Base-by-base conservation (phyloP, 2,329 filamentous ascomycete species). In the Leptographium radiaticola region DNA sequence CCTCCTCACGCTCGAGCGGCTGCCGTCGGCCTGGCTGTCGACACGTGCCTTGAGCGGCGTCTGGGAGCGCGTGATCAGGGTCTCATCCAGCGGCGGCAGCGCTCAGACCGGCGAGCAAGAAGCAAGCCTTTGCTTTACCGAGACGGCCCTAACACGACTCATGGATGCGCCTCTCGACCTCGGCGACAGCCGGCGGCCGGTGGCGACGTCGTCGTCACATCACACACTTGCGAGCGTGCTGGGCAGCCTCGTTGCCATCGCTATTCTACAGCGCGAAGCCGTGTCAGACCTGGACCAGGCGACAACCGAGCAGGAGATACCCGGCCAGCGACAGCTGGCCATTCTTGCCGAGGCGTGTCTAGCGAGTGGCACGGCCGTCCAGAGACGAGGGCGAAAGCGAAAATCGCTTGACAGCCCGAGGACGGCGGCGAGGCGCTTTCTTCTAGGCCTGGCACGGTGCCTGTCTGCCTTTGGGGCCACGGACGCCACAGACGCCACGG, bases 11-110 rank as follows among this genome's bases (percentile, higher is more conserved):
- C 59, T 58, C 36, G 64, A 63, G 2, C 55, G 58, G 6, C 58
- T 77, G 30, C 71, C 71, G 0, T 51, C 63, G 6, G 64, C 68
- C 11, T 77, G 75, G 75, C 62, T 77, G 31, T 67, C 68, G 6
- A 73, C 71, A 0, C 63, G 59, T 30, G 67, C 66, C 4, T 71
- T 75, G 53, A 61, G 64, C n/a, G 55, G 57, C 1, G 44, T 74
- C 33, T 77, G 74, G 74, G 64, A 64, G 4, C 58, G 62, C 11
- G 63, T 69, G 4, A 62, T 71, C 20, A 67, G 67, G 20, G 58
- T 57, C 9, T 55, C 76, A 16, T 68, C 69, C 1, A 59, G 62
- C 10, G 61, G 61, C 16, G 25, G 40, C 12, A 16, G 25, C 34
- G 6, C 13, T 42, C 54, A 25, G 8, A 56, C 55, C 6, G 59